phyloP scores from a whole-genome alignment of 768 basidiomycete species.

The Rhizopogon rudus region DNA sequence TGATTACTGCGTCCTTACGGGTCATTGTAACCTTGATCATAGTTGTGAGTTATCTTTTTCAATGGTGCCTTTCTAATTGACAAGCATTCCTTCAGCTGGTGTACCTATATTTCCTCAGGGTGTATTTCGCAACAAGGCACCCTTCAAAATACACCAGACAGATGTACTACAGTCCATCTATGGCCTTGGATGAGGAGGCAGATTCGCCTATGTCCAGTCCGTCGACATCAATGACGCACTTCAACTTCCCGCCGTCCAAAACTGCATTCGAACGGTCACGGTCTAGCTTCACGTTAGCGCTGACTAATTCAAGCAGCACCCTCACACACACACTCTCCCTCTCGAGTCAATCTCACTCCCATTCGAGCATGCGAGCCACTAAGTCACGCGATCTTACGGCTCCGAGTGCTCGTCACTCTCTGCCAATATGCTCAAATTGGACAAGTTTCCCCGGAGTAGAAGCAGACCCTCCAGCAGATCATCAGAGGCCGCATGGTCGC shows the following conservation, averaged over 20 bases:
- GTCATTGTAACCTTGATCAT: conserved; percentile 46
- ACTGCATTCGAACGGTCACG: conserved; percentile 12
- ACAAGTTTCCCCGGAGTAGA: conserved; percentile 1
- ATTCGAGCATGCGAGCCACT: conserved; percentile 7
- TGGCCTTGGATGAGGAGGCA: conserved; percentile 17
- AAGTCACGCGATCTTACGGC: conserved; percentile 4
- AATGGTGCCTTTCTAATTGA: not conserved
- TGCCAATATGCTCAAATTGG: conserved; percentile 7
- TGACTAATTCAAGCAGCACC: conserved; percentile 22
- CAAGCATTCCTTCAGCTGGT: conserved; percentile 11
- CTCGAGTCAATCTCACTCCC: conserved; percentile 18
- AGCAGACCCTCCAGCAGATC: conserved; percentile 3
- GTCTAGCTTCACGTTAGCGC: conserved; percentile 19
- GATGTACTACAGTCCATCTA: conserved; percentile 11
- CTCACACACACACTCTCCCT: conserved; percentile 21
- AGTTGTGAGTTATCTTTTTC: conserved; percentile 40
- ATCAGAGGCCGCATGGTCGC: conserved; percentile 12
- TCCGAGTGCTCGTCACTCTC: conserved; percentile 8
- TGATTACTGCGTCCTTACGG: conserved; percentile 47
- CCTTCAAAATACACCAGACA: conserved; percentile 8
- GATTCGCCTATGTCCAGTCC: conserved; percentile 13
- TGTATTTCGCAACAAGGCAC: conserved; percentile 13
- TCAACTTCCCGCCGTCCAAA: not conserved
- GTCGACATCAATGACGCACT: not conserved
- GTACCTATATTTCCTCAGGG: conserved; percentile 15